These are phyloP conservation scores for Apocynum venetum DNA, from an alignment of 257 asterid genomes.

Conservation along the genomic window DNA sequence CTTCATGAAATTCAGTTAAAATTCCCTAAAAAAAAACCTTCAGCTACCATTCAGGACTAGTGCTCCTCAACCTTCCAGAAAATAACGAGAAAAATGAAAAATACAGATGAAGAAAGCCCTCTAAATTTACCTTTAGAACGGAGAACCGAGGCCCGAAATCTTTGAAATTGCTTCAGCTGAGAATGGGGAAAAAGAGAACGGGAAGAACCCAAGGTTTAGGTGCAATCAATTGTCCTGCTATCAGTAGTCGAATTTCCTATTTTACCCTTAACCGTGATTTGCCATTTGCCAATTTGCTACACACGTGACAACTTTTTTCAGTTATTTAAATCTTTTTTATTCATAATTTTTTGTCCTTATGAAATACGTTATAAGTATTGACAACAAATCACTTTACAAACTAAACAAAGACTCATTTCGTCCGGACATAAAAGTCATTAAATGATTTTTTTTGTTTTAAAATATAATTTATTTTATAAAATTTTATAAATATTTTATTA, in stretches of 20 bases:
- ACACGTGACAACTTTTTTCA: too few relatives aligned
- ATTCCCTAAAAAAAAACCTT: too few relatives aligned
- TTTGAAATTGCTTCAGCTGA: slow-evolving; percentile 2
- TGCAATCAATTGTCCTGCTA: background rate
- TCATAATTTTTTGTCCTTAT: too few relatives aligned
- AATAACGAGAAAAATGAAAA: background rate
- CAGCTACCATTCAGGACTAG: background rate
- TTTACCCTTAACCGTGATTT: background rate
- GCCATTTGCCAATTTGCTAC: too few relatives aligned
- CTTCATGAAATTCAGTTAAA: background rate
- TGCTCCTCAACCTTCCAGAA: background rate
- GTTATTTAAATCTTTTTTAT: too few relatives aligned
- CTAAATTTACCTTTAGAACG: background rate
- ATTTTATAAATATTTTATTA: too few relatives aligned
- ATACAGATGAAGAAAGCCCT: background rate
- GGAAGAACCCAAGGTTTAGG: background rate
- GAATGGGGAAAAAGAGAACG: background rate
- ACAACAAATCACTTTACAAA: too few relatives aligned
- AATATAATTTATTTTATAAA: too few relatives aligned
- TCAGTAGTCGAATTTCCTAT: background rate
- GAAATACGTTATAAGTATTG: too few relatives aligned
- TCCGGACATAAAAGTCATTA: too few relatives aligned
- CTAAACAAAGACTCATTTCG: too few relatives aligned
- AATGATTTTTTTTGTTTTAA: too few relatives aligned
- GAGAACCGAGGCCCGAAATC: background rate